Evolutionary conservation across 306 rosid species (phyloP).

Genomic region (Casuarina equisetifolia): DNA sequence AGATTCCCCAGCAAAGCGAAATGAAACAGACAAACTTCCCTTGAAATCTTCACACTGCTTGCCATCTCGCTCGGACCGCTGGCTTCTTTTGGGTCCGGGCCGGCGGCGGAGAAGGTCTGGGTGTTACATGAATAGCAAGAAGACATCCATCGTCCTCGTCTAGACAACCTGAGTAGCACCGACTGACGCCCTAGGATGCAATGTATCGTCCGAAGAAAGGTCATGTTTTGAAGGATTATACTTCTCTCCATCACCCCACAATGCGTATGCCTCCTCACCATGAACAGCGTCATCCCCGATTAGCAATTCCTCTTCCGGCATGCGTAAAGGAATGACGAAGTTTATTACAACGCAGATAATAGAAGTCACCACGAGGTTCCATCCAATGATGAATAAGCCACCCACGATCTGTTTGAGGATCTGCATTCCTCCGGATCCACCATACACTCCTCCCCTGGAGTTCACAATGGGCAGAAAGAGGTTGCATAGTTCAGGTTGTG

Average conservation of each 20-base stretch:
- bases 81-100: background rate
- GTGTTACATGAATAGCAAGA: background rate
- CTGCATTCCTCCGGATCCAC: slow-evolving; percentile 54
- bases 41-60: background rate
- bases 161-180: slow-evolving; percentile 46
- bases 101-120: background rate
- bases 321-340: slow-evolving; percentile 40
- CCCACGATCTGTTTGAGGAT: slow-evolving; percentile 51
- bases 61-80: background rate
- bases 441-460: slow-evolving; percentile 45
- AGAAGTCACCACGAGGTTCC: slow-evolving; percentile 50
- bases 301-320: slow-evolving; percentile 54
- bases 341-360: slow-evolving; percentile 39
- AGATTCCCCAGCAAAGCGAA: background rate
- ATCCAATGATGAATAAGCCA: slow-evolving; percentile 45
- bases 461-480: slow-evolving; percentile 40
- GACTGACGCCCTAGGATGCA: slow-evolving; percentile 22
- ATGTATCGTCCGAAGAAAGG: slow-evolving; percentile 37
- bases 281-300: slow-evolving; percentile 63
- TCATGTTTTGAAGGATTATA: slow-evolving; percentile 15
- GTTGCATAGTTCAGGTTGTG: slow-evolving; percentile 42
- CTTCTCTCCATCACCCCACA: slow-evolving; percentile 67
- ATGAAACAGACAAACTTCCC: background rate
- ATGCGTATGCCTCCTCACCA: slow-evolving; percentile 66
- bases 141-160: slow-evolving; percentile 2